Conservation (phyloP, 352 stramenopile genomes). For the Halophytophthora batemanensis region DNA sequence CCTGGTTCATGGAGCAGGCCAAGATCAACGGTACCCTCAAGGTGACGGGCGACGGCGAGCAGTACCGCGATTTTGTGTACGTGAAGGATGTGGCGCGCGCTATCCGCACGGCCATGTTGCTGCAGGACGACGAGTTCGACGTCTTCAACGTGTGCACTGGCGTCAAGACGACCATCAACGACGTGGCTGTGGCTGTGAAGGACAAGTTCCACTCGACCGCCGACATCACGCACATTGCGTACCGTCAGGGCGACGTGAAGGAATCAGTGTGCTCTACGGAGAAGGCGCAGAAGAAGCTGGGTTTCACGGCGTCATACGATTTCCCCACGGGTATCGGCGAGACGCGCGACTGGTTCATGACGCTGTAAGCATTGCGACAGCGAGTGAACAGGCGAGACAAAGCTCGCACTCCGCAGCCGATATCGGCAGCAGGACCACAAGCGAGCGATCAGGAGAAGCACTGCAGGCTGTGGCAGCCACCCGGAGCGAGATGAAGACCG, state of each 20-base stretch:
- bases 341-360: conserved; percentile 78
- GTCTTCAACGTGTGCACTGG: conserved; percentile 87
- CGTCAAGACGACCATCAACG: conserved; percentile 65
- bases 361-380: conserved; percentile 21
- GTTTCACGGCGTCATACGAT: conserved; percentile 66
- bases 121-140: conserved; percentile 65
- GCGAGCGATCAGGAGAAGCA: background rate
- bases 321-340: conserved; percentile 66
- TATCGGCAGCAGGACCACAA: no score
- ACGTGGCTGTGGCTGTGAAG: conserved; percentile 59
- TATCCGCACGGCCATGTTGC: conserved; percentile 75
- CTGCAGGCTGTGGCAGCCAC: no score
- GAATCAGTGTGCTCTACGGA: conserved; percentile 72
- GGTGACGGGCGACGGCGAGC: conserved; percentile 69
- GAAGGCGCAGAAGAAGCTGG: conserved; percentile 66
- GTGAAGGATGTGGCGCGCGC: conserved; percentile 83
- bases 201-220: conserved; percentile 67
- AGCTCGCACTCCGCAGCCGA: no score
- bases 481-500: no score
- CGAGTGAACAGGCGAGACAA: background rate
- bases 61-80: conserved; percentile 86
- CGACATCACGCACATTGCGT: conserved; percentile 62
- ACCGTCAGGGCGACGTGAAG: conserved; percentile 75
- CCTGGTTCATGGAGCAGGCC: conserved; percentile 86
- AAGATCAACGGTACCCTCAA: conserved; percentile 81